These are phyloP conservation scores for Calendula officinalis DNA, from an alignment of 129 eudicot genomes.

Conservation along the genomic window DNA sequence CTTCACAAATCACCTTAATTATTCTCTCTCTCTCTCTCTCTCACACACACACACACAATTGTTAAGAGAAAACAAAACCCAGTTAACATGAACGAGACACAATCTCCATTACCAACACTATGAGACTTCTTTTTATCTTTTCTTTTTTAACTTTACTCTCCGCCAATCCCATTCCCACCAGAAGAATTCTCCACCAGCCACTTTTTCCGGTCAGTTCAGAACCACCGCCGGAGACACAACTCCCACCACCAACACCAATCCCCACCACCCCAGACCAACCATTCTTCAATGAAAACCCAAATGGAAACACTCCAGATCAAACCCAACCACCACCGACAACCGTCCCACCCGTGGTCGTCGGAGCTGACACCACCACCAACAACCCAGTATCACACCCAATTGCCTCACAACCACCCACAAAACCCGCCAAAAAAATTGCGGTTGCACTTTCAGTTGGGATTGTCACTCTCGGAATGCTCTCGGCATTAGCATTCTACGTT, in stretches of 20 bases:
- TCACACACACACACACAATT: slow-evolving; percentile 21
- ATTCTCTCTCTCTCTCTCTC: slow-evolving; percentile 12
- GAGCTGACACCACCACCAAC: slow-evolving; percentile 32
- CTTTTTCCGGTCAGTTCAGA: slow-evolving; percentile 64
- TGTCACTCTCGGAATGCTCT: slow-evolving; percentile 75
- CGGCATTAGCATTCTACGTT: slow-evolving; percentile 73
- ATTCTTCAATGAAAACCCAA: slow-evolving; percentile 81
- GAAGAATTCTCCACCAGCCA: slow-evolving; percentile 95
- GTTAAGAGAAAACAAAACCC: slow-evolving; percentile 24
- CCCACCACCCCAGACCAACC: slow-evolving; percentile 64
- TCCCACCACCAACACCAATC: slow-evolving; percentile 33
- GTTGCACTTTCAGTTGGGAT: slow-evolving; percentile 75
- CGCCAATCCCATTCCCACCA: slow-evolving; percentile 38
- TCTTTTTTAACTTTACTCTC: slow-evolving; percentile 33
- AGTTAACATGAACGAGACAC: slow-evolving; percentile 58
- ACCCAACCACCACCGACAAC: slow-evolving; percentile 42
- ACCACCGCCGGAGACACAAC: slow-evolving; percentile 62
- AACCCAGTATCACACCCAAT: slow-evolving; percentile 48
- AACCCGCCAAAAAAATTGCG: slow-evolving; percentile 70
- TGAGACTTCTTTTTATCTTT: slow-evolving; percentile 39
- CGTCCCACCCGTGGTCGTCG: slow-evolving; percentile 21
- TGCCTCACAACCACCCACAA: slow-evolving; percentile 55
- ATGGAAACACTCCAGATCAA: slow-evolving; percentile 48
- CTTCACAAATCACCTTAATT: slow-evolving; percentile 46
- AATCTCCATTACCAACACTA: slow-evolving; percentile 35